Evolutionary conservation across 1,284 basidiomycete genomes (phyloP).

Genomic region (Lignosus rhinocerotis): DNA sequence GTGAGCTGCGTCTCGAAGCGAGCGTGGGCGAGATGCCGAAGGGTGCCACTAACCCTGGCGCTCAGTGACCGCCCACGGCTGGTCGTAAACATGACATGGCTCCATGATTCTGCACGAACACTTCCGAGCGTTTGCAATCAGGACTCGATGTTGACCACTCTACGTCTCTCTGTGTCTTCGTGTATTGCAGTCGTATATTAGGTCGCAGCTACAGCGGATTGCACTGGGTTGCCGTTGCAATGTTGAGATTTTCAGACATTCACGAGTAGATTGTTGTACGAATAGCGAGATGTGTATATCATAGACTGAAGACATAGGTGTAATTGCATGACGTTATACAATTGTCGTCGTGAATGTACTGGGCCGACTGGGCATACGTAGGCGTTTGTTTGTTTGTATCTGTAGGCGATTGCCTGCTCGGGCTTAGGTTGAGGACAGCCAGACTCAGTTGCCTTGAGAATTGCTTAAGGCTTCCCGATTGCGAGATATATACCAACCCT

Average conservation of each 20-base stretch:
- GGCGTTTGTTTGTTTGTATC: slow-evolving; percentile 1
- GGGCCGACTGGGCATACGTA: not conserved
- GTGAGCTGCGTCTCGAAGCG: slow-evolving; percentile 1
- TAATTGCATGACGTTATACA: not conserved
- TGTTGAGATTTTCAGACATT: not conserved
- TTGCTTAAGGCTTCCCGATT: not conserved
- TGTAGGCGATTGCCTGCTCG: not conserved
- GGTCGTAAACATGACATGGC: not conserved
- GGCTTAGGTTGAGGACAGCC: not conserved
- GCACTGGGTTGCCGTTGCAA: no score
- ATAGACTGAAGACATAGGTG: not conserved
- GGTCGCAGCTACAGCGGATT: no score
- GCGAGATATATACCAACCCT: not conserved
- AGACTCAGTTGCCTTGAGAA: no score
- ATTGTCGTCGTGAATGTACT: no score
- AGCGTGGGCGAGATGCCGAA: slow-evolving; percentile 11
- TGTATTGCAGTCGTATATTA: not conserved
- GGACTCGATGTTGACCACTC: not conserved
- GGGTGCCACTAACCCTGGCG: not conserved
- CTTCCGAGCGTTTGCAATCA: not conserved
- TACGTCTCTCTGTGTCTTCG: no score
- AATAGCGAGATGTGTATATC: slow-evolving; percentile 2
- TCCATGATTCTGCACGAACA: not conserved
- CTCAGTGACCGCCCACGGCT: not conserved
- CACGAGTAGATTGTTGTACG: slow-evolving; percentile 2